These are phyloP conservation scores for Fusarium sp. DNA, from an alignment of 2,329 filamentous ascomycete genomes.

Conservation along the genomic window DNA sequence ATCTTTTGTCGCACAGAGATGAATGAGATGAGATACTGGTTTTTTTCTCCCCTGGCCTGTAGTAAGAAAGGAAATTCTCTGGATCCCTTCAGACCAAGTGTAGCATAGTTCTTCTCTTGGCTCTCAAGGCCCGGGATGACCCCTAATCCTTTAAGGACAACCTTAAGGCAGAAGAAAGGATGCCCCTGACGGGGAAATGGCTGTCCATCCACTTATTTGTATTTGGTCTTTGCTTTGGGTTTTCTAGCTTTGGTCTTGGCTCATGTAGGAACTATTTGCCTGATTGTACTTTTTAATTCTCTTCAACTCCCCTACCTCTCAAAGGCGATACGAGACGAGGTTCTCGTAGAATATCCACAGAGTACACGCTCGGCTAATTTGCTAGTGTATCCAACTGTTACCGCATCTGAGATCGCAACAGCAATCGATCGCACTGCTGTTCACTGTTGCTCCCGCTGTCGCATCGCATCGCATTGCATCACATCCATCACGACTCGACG, in stretches of 20 bases:
- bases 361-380: constrained; percentile 22
- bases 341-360: not conserved
- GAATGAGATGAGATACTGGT: constrained; percentile 17
- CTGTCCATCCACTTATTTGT: not conserved
- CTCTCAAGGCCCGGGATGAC: not conserved
- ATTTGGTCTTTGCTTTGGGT: constrained; percentile 13
- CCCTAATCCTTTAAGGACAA: constrained; percentile 15
- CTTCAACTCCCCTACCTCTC: constrained; percentile 1
- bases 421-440: constrained; percentile 27
- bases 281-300: constrained; percentile 5
- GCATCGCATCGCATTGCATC: constrained; percentile 13
- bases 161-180: constrained; percentile 5
- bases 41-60: constrained; percentile 1
- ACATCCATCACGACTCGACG: constrained; percentile 6
- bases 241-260: constrained; percentile 2
- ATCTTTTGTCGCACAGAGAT: constrained; percentile 38
- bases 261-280: constrained; percentile 6
- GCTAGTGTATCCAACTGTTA: constrained; percentile 9
- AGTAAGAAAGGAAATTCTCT: constrained; percentile 8
- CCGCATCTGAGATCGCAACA: constrained; percentile 24
- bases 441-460: constrained; percentile 31
- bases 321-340: constrained; percentile 15
- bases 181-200: constrained; percentile 8
- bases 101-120: constrained; percentile 25
- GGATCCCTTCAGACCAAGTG: constrained; percentile 14